Conservation (phyloP, 495 filamentous ascomycete genomes). For the Jackrogersella minutella region DNA sequence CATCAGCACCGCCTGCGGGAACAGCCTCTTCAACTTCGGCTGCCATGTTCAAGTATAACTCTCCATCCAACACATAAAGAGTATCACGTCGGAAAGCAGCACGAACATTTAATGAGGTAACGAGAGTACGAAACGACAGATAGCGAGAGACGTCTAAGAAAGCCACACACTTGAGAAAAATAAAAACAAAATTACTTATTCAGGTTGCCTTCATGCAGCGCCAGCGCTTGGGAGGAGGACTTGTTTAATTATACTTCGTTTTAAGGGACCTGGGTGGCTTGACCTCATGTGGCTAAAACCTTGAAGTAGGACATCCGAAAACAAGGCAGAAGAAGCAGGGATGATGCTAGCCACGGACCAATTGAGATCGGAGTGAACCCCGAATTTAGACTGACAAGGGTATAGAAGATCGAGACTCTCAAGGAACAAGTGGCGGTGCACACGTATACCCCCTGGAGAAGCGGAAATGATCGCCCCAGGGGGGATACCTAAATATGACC, state of each 20-base stretch:
- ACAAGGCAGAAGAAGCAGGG: slow-evolving; percentile 36
- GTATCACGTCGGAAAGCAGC: slow-evolving; percentile 22
- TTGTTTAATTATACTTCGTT: slow-evolving; percentile 45
- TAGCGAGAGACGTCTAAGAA: slow-evolving; percentile 27
- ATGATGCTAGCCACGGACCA: slow-evolving; percentile 26
- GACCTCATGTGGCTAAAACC: slow-evolving; percentile 46
- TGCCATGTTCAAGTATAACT: slow-evolving; percentile 29
- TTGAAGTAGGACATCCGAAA: slow-evolving; percentile 27
- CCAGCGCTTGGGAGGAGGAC: slow-evolving; percentile 20
- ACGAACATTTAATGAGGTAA: slow-evolving; percentile 30
- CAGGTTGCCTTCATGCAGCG: slow-evolving; percentile 21
- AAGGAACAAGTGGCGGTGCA: slow-evolving; percentile 41
- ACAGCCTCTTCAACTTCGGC: slow-evolving; percentile 35
- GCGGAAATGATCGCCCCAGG: slow-evolving; percentile 24
- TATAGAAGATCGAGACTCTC: slow-evolving; percentile 25
- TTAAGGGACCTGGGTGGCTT: slow-evolving; percentile 47
- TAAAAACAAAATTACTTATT: slow-evolving; percentile 28
- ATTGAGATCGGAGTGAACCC: slow-evolving; percentile 24
- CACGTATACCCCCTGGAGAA: slow-evolving; percentile 26
- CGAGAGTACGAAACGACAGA: slow-evolving; percentile 22
- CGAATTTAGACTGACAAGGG: slow-evolving; percentile 29
- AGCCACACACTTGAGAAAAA: slow-evolving; percentile 8
- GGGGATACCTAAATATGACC: slow-evolving; percentile 1
- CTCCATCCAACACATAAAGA: slow-evolving; percentile 16
- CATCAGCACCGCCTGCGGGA: slow-evolving; percentile 44